phyloP scores from a whole-genome alignment of 2,329 filamentous ascomycete species.

The Alternaria ventricosa region DNA sequence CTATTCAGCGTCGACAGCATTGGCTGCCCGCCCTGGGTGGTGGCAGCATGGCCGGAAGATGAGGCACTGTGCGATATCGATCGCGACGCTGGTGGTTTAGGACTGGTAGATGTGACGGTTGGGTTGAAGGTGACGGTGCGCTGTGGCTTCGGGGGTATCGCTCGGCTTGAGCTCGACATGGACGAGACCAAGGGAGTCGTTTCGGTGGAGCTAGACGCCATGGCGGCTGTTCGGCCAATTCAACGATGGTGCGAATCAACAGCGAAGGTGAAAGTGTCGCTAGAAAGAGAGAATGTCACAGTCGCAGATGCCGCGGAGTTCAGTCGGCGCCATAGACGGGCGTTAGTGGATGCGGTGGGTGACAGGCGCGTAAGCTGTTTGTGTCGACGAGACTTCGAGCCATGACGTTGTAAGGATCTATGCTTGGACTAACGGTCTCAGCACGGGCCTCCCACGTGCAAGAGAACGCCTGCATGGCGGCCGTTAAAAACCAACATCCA shows the following conservation, averaged over 20 bases:
- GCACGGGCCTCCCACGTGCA: conserved; percentile 14
- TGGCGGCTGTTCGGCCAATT: conserved; percentile 16
- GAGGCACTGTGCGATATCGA: conserved; percentile 36
- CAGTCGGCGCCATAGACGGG: conserved; percentile 20
- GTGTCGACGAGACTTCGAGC: conserved; percentile 21
- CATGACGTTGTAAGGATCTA: conserved; percentile 20
- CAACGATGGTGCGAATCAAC: neutral
- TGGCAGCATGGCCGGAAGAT: conserved; percentile 36
- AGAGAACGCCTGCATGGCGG: conserved; percentile 10
- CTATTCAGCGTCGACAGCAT: conserved; percentile 79
- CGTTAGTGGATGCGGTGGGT: conserved; percentile 14
- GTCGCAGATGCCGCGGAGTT: conserved; percentile 3
- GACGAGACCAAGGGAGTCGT: conserved; percentile 48
- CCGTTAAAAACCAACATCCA: conserved; percentile 13
- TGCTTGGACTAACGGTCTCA: conserved; percentile 8
- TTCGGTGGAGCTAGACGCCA: conserved; percentile 47
- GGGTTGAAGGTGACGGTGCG: conserved; percentile 81
- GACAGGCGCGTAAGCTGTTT: conserved; percentile 15
- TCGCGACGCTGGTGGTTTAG: conserved; percentile 43
- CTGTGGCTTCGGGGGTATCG: conserved; percentile 48
- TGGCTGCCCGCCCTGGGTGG: conserved; percentile 49
- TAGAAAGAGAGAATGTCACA: conserved; percentile 4
- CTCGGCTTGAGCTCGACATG: conserved; percentile 34
- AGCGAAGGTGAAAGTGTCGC: neutral
- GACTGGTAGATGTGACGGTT: conserved; percentile 56